Percentiles rank a stretch among this genome's conserved stretches.
phyloP scores from a whole-genome alignment of 257 asterid species.

The Lantana camara region DNA sequence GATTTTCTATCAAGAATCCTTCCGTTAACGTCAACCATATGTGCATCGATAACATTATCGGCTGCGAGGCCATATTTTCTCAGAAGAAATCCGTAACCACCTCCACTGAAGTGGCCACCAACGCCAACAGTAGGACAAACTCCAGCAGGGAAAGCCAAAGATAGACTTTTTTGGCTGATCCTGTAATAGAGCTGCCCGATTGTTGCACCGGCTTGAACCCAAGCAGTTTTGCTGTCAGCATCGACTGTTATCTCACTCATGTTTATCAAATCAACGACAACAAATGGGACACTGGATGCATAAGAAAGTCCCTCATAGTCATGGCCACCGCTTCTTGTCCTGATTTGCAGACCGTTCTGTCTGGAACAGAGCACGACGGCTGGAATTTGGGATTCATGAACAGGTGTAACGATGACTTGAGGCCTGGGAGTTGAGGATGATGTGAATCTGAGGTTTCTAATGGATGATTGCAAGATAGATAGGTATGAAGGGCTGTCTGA shows the following conservation, averaged over 20 bases:
- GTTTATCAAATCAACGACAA: conserved; percentile 30
- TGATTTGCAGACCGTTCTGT: conserved; percentile 8
- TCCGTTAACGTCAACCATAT: conserved; percentile 32
- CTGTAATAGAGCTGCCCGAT: conserved; percentile 23
- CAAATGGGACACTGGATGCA: conserved; percentile 23
- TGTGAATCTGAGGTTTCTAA: neutral
- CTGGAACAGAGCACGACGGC: conserved; percentile 25
- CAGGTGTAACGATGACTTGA: neutral
- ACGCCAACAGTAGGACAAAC: conserved; percentile 28
- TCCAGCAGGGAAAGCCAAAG: conserved; percentile 15
- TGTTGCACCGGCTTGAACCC: conserved; percentile 30
- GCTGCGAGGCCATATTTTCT: conserved; percentile 40
- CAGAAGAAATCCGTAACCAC: conserved; percentile 29
- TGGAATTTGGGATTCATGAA: conserved; percentile 24
- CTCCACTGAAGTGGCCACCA: conserved; percentile 34
- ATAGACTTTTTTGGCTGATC: conserved; percentile 10
- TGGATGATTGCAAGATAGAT: neutral
- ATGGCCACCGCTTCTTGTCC: conserved; percentile 37
- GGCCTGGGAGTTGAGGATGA: conserved; percentile 3
- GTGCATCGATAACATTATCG: conserved; percentile 39
- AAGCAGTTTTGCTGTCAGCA: conserved; percentile 18
- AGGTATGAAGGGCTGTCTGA: neutral
- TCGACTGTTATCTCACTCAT: conserved; percentile 14
- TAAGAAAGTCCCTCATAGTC: conserved; percentile 37
- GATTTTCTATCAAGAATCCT: conserved; percentile 30